phyloP scores from a whole-genome alignment of 371 early-diverging fungal genomes.

The Blakeslea trispora region DNA sequence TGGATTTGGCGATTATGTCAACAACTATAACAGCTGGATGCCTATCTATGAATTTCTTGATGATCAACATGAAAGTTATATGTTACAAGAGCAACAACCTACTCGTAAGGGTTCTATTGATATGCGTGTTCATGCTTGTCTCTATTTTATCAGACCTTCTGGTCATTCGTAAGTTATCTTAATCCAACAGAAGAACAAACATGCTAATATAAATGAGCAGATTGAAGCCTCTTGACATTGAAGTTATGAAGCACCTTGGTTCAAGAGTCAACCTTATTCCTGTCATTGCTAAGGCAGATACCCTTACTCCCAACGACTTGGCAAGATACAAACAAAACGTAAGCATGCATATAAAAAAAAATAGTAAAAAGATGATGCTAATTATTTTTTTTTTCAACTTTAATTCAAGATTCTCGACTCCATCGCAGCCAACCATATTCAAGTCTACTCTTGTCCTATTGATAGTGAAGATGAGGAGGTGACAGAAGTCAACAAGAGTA shows the following conservation, averaged over 20 bases:
- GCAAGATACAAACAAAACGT: slow-evolving; percentile 72
- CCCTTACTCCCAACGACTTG: slow-evolving; percentile 72
- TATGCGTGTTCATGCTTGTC: slow-evolving; percentile 80
- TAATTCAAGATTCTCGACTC: slow-evolving; percentile 62
- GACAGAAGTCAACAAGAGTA: slow-evolving; percentile 72
- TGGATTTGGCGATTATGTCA: slow-evolving; percentile 86
- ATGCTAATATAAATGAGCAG: slow-evolving; percentile 50
- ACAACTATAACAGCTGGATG: slow-evolving; percentile 69
- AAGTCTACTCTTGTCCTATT: slow-evolving; percentile 69
- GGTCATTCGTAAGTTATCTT: slow-evolving; percentile 66
- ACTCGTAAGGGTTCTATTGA: slow-evolving; percentile 61
- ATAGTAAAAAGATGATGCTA: too few species aligned
- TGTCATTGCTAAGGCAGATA: slow-evolving; percentile 66
- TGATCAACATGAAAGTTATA: slow-evolving; percentile 89
- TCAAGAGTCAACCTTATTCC: slow-evolving; percentile 84
- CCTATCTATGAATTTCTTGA: slow-evolving; percentile 81
- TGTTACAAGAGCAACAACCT: slow-evolving; percentile 67
- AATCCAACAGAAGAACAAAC: neutral
- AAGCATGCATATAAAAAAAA: slow-evolving; percentile 9
- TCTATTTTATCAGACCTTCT: slow-evolving; percentile 90
- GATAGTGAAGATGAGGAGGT: slow-evolving; percentile 82
- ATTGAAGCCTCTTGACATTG: slow-evolving; percentile 85
- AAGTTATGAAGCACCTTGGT: slow-evolving; percentile 82
- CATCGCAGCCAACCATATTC: slow-evolving; percentile 70
- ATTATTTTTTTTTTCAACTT: too few species aligned